phyloP scores from a whole-genome alignment of 1,284 basidiomycete genomes.

The Mycosarcoma mackinlayi region DNA sequence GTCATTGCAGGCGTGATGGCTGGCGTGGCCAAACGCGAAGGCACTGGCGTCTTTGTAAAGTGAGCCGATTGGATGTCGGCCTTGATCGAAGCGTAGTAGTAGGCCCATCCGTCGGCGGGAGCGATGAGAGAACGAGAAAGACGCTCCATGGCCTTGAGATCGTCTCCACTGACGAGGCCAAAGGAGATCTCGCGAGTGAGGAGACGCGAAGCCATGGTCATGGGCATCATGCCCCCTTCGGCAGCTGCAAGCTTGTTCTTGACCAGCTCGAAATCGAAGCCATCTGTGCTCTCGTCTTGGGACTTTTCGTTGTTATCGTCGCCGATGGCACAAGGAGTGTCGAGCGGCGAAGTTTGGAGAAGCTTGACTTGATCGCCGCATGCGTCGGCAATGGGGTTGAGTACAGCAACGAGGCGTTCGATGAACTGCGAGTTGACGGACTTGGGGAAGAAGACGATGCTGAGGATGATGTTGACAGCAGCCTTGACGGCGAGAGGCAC shows the following conservation, averaged over 20 bases:
- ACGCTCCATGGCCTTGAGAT: slow-evolving; percentile 74
- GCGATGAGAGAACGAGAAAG: slow-evolving; percentile 63
- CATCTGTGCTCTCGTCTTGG: slow-evolving; percentile 64
- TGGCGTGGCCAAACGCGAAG: slow-evolving; percentile 36
- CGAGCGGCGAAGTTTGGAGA: slow-evolving; percentile 71
- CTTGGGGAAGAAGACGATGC: slow-evolving; percentile 76
- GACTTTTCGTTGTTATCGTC: no score
- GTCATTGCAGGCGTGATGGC: slow-evolving; percentile 30
- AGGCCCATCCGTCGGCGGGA: slow-evolving; percentile 75
- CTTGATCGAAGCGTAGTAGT: slow-evolving; percentile 70
- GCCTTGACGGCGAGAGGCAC: slow-evolving; percentile 76
- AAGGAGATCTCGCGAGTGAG: slow-evolving; percentile 77
- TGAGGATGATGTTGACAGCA: slow-evolving; percentile 73
- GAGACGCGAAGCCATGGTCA: slow-evolving; percentile 74
- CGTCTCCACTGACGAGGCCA: slow-evolving; percentile 74
- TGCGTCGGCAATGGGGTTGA: slow-evolving; percentile 72
- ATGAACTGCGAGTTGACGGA: slow-evolving; percentile 77
- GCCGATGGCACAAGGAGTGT: slow-evolving; percentile 51
- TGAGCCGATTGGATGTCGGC: slow-evolving; percentile 46
- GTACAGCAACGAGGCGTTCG: slow-evolving; percentile 72
- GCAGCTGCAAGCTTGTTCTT: slow-evolving; percentile 70
- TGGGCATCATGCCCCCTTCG: slow-evolving; percentile 74
- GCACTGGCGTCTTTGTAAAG: slow-evolving; percentile 52
- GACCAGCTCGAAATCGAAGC: slow-evolving; percentile 66
- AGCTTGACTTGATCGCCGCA: slow-evolving; percentile 72